Base-by-base conservation (phyloP, 306 rosid genomes). In the Pueraria montana region DNA sequence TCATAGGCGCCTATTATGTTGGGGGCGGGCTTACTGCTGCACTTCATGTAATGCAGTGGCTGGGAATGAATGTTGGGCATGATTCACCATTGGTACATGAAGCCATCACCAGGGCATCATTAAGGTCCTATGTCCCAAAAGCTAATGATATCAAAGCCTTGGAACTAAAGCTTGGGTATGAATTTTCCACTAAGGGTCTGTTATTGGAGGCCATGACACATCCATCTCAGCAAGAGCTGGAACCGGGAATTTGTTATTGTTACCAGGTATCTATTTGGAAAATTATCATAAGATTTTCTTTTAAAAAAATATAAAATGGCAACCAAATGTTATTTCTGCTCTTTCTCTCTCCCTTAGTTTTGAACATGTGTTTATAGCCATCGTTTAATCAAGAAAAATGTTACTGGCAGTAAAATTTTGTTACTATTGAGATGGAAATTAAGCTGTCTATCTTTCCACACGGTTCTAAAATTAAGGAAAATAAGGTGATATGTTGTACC, bases 121-220 rank as follows among this genome's bases (percentile, higher is more conserved):
- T 87, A 38, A 82, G 83, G 73, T 74, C 83, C 56, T 87, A 80
- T 77, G 59, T 78, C 70, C 88, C 90, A 46, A 89, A 69, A 83
- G 81, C 49, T 26, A 40, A 85, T 65, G 91, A 89, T 38, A 86
- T 90, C 50, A 73, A 76, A 66, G 36, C 87, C 83, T 36, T 92
- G 14, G 97, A 92, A 88, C 79, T 80, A 58, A 92, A 92, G 81
- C 86, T 90, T 83, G 81, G 83, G 8, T 86, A 87, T 64, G 82
- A 70, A 58, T 92, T 92, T 88, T 78, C 87, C 27, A 72, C 85
- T 52, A 86, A 88, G 80, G 92, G 93, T 52, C 85, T 92, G 14
- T 83, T 90, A 75, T 89, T 74, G 43, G 97, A 90, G 86, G 97
- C 97, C 26, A 82, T 89, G 56, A 90, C 93, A 42, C 94, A 92